These are phyloP conservation scores for Leccinellum luteum DNA, from an alignment of 768 basidiomycete species.

Conservation along the genomic window DNA sequence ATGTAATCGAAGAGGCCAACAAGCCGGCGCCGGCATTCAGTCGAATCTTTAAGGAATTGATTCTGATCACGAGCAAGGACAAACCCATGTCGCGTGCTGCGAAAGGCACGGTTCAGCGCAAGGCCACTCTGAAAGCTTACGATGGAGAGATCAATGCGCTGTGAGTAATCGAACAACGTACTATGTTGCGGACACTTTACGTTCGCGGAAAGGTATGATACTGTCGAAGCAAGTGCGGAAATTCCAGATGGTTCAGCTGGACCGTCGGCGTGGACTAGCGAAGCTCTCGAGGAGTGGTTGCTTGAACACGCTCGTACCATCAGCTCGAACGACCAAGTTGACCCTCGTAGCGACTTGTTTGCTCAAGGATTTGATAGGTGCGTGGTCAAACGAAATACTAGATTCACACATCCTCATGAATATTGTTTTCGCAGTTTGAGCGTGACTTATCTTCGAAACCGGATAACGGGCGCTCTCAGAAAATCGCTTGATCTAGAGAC, in stretches of 20 bases:
- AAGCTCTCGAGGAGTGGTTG: constrained; percentile 27
- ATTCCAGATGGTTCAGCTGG: constrained; percentile 19
- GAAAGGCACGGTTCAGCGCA: constrained; percentile 46
- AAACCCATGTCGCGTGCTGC: constrained; percentile 45
- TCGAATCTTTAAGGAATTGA: constrained; percentile 53
- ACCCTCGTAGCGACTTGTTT: constrained; percentile 26
- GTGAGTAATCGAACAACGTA: constrained; percentile 23
- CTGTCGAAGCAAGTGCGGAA: constrained; percentile 27
- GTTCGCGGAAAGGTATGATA: constrained; percentile 27
- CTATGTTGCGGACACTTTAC: neutral
- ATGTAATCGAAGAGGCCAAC: constrained; percentile 45
- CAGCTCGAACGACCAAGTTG: constrained; percentile 2
- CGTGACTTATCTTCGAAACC: constrained; percentile 30
- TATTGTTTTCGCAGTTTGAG: constrained; percentile 18
- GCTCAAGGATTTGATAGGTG: constrained; percentile 40
- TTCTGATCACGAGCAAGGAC: constrained; percentile 39
- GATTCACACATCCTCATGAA: neutral
- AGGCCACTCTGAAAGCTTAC: constrained; percentile 39
- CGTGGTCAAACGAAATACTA: neutral
- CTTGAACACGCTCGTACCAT: constrained; percentile 21
- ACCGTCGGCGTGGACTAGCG: constrained; percentile 26
- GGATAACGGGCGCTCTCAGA: constrained; percentile 25
- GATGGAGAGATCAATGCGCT: constrained; percentile 44
- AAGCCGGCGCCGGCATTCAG: constrained; percentile 39
- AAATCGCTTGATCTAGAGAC: constrained; percentile 29